These are phyloP conservation scores for Curvularia eragrostidis DNA, from an alignment of 2,329 filamentous ascomycete species.

Conservation along the genomic window DNA sequence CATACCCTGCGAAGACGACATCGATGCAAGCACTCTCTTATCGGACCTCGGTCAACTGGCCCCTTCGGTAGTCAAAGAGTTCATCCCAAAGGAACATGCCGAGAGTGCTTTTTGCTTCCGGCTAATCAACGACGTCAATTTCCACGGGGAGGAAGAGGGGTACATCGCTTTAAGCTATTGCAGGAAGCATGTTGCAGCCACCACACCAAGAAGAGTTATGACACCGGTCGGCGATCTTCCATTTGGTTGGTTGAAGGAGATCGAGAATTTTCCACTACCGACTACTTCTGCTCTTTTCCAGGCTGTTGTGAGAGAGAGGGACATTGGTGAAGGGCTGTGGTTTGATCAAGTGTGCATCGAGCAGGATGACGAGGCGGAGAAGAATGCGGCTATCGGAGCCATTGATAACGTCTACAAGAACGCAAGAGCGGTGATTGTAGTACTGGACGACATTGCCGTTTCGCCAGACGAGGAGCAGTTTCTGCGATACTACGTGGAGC, in stretches of 20 bases:
- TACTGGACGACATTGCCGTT: slow-evolving; percentile 52
- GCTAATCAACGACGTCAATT: slow-evolving; percentile 48
- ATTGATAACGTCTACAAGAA: slow-evolving; percentile 54
- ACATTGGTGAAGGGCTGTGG: slow-evolving; percentile 52
- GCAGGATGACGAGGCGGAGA: slow-evolving; percentile 51
- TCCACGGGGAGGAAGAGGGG: slow-evolving; percentile 42
- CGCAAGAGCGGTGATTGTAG: slow-evolving; percentile 51
- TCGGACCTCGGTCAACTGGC: slow-evolving; percentile 36
- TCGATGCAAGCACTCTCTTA: slow-evolving; percentile 35
- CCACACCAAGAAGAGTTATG: slow-evolving; percentile 34
- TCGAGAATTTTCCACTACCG: slow-evolving; percentile 50
- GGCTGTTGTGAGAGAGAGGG: slow-evolving; percentile 50
- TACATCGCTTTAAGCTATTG: slow-evolving; percentile 56
- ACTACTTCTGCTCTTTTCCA: slow-evolving; percentile 50
- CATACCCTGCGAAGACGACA: slow-evolving; percentile 13
- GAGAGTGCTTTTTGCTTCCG: slow-evolving; percentile 44
- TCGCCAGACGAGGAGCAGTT: slow-evolving; percentile 45
- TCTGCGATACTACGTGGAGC: slow-evolving; percentile 49
- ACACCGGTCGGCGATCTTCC: slow-evolving; percentile 39
- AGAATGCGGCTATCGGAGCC: slow-evolving; percentile 48
- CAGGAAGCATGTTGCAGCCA: slow-evolving; percentile 42
- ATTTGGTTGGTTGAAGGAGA: slow-evolving; percentile 45
- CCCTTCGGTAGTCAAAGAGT: slow-evolving; percentile 41
- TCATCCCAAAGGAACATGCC: slow-evolving; percentile 33
- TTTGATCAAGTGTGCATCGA: slow-evolving; percentile 56